Conservation (phyloP, 768 basidiomycete species). For the Myochromella boudieri region DNA sequence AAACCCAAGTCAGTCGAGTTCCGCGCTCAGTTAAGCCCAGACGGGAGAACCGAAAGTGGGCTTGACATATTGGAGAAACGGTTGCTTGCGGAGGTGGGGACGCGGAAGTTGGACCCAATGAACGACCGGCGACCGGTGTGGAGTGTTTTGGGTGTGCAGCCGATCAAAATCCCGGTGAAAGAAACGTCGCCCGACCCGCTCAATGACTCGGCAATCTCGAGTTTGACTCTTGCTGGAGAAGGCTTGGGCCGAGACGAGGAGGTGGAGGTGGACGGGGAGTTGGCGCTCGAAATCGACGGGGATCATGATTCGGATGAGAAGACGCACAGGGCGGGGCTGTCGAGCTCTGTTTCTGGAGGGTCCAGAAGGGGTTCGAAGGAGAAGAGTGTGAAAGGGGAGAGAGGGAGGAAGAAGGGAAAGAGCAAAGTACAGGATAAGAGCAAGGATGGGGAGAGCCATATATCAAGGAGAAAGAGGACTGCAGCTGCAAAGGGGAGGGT, state of each 20-base stretch:
- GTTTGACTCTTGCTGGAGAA: constrained; percentile 45
- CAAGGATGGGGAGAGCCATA: constrained; percentile 24
- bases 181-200: constrained; percentile 29
- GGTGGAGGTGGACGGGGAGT: constrained; percentile 23
- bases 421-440: constrained; percentile 21
- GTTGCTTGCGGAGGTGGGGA: constrained; percentile 72
- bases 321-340: constrained; percentile 36
- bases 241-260: constrained; percentile 22
- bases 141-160: constrained; percentile 26
- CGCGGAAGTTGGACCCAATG: constrained; percentile 43
- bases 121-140: constrained; percentile 29
- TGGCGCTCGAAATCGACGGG: constrained; percentile 16
- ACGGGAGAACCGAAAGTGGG: constrained; percentile 45
- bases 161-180: constrained; percentile 37
- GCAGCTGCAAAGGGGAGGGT: constrained; percentile 65
- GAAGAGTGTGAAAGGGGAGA: constrained; percentile 23
- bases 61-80: constrained; percentile 73
- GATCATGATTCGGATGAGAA: constrained; percentile 39
- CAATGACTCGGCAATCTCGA: constrained; percentile 57
- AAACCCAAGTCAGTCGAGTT: constrained; percentile 11
- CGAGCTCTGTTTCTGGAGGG: constrained; percentile 26
- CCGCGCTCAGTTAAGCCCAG: constrained; percentile 10
- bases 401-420: constrained; percentile 24
- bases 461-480: constrained; percentile 19
- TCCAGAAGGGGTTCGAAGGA: constrained; percentile 24